Evolutionary conservation across 1,284 basidiomycete genomes (phyloP), one percentile per base, ranked within the genome.

Genomic region (Leccinum huronense): DNA sequence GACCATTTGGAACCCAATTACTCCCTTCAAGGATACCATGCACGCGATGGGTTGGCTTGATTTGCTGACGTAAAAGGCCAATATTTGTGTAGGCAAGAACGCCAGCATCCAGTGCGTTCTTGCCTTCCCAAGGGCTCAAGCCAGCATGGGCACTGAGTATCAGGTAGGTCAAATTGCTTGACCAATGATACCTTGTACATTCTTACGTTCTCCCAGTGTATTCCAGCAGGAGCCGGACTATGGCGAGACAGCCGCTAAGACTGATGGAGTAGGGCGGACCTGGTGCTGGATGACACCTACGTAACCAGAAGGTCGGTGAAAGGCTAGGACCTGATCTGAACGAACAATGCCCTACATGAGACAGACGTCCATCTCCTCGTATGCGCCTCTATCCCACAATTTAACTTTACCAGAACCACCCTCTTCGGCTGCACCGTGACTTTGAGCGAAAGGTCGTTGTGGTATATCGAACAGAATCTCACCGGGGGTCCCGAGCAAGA

Each of bases 401-500:
- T 77, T 74, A 30, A 86, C 80, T 73, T 94, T 94, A 27, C 91
- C 92, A 54, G 79, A 80, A 1, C 89, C 90, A 9, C 84, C 85
- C 76, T 93, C 91, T 70, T 94, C 91, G 0, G 89, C 91, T 81
- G 56, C 38, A 55, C 42, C 34, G n/a, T 10, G 42, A n/a, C n/a
- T 16, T 45, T 45, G 42, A 45, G n/a, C n/a, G 9, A 45, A n/a
- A n/a, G 9, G n/a, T 45, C 8, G 42, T 9, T n/a, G 16, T 8
- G 9, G 51, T 56, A 55, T 27, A 16, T 3, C 56, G 27, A 30
- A 7, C 7, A 27, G 48, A 27, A 56, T 23, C 73, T 64, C 63
- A 86, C 86, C 86, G 36, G 91, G 91, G 0, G 91, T 93, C 3
- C 92, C 91, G 10, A 94, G 79, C 8, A 94, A 78, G n/a, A 87